Percentiles rank a stretch among this genome's conserved stretches.
phyloP scores from a whole-genome alignment of 257 asterid species.

The Penstemon davidsonii region DNA sequence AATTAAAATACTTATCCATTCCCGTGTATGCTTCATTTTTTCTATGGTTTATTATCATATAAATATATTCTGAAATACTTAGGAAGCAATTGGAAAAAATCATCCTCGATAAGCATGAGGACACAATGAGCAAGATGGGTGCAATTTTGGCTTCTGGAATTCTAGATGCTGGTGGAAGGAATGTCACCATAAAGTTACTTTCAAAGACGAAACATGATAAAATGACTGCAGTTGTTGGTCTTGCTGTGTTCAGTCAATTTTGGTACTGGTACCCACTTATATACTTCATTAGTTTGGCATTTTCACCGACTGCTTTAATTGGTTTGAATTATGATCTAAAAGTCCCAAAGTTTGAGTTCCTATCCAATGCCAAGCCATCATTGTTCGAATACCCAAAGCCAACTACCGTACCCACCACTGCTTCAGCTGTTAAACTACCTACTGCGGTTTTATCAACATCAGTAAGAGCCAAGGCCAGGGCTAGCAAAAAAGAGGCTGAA shows the following conservation, averaged over 20 bases:
- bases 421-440: slow-evolving; percentile 83
- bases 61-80: not conserved
- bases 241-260: slow-evolving; percentile 96
- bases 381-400: slow-evolving; percentile 90
- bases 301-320: slow-evolving; percentile 94
- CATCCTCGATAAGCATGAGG: slow-evolving; percentile 91
- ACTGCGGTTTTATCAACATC: slow-evolving; percentile 93
- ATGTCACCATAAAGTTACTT: slow-evolving; percentile 79
- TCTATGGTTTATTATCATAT: slow-evolving; percentile 4
- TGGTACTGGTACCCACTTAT: slow-evolving; percentile 99
- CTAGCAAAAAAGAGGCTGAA: slow-evolving; percentile 86
- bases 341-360: slow-evolving; percentile 87
- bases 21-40: not conserved
- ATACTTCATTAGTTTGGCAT: slow-evolving; percentile 83
- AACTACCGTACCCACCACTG: slow-evolving; percentile 61
- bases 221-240: slow-evolving; percentile 88
- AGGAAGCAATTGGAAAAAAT: slow-evolving; percentile 96
- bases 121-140: slow-evolving; percentile 99
- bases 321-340: slow-evolving; percentile 88
- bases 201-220: slow-evolving; percentile 87
- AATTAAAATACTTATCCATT: not conserved
- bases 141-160: slow-evolving; percentile 97
- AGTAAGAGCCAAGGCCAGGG: slow-evolving; percentile 84
- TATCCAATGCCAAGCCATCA: slow-evolving; percentile 92
- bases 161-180: slow-evolving; percentile 97